Base-by-base conservation (phyloP, 2,329 filamentous ascomycete genomes). In the Colletotrichum eleusines region DNA sequence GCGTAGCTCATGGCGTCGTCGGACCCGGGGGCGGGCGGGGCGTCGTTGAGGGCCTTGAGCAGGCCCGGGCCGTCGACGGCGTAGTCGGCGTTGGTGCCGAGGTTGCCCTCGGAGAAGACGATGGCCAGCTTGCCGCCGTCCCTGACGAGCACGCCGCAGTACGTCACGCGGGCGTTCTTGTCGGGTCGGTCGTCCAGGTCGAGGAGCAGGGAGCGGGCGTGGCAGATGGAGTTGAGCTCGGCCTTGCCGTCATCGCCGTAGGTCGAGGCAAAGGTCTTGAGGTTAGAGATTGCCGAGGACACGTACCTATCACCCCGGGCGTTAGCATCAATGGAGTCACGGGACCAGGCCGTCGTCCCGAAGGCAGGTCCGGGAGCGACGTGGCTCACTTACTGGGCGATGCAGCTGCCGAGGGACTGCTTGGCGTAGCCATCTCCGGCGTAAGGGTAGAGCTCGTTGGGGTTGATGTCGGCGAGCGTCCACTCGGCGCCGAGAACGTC, bases 221-320 rank as follows among this genome's bases (percentile, higher is more conserved):
- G 72, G 73, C 78, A 80, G 72, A 87, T 81, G 46, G 76, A 77
- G 76, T 89, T 88, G 73, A 89, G 76, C 76, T 88, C 87, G 7
- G 76, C 73, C 63, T 81, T 78, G 59, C 79, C 80, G 1, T 80
- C 77, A 46, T 81, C 79, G 58, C 81, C 84, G 62, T 82, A 77
- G 5, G 69, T 77, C 2, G 76, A 71, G 55, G 79, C 69, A 66
- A 83, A 84, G 51, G 81, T 77, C 58, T 81, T 80, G 33, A 88
- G 73, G 64, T 81, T 78, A 44, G 76, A 79, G 71, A 82, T 76
- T 40, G 81, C 83, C n/a, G 78, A 79, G 1, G 80, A 76, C 70
- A 86, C 73, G 74, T 87, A 87, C 7, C 85, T 87, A 54, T n/a
- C n/a, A n/a, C 0, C 18, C 14, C 9, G 23, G n/a, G n/a, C 9